Percentiles rank a stretch among this genome's conserved stretches.
phyloP scores from a whole-genome alignment of 768 basidiomycete species.

The Royoungia palumana region DNA sequence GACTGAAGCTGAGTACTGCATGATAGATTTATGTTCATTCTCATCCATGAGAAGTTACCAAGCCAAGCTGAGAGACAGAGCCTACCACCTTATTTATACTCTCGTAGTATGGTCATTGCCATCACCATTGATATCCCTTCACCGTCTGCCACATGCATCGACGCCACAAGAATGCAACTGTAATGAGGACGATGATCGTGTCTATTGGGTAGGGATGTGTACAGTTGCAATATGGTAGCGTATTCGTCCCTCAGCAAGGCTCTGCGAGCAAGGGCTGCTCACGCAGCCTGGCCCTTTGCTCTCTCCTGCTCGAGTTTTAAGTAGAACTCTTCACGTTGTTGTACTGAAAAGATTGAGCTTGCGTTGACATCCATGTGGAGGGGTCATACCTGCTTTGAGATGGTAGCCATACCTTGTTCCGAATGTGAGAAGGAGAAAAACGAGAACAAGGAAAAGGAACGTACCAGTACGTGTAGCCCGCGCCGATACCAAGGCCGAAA shows the following conservation, averaged over 20 bases:
- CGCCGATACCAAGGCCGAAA: conserved; percentile 71
- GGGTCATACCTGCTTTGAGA: conserved; percentile 63
- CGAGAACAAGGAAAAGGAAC: conserved; percentile 30
- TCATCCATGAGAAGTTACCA: not conserved
- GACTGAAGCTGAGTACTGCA: not conserved
- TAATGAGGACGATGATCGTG: conserved; percentile 12
- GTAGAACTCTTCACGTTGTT: conserved; percentile 82
- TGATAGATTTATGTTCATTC: conserved; percentile 12
- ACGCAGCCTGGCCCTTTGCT: conserved; percentile 18
- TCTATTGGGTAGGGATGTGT: conserved; percentile 10
- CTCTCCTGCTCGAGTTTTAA: conserved; percentile 72
- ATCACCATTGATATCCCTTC: not conserved
- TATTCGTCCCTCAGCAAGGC: not conserved
- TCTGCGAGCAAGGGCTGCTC: not conserved
- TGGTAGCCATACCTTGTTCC: conserved; percentile 74
- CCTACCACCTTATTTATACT: conserved; percentile 30
- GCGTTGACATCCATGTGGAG: conserved; percentile 1
- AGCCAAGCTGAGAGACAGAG: not conserved
- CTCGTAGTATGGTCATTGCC: not conserved
- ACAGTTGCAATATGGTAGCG: conserved; percentile 8
- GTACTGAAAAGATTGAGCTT: conserved; percentile 49
- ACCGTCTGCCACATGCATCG: not conserved
- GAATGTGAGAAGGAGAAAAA: conserved; percentile 25
- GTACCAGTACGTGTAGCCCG: conserved; percentile 83
- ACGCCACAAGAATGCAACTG: conserved; percentile 18